A percentile compares a stretch with the other conserved stretches of the same genome.
These are phyloP conservation scores for Trametes cingulata DNA, from an alignment of 768 basidiomycete species.

Conservation along the genomic window DNA sequence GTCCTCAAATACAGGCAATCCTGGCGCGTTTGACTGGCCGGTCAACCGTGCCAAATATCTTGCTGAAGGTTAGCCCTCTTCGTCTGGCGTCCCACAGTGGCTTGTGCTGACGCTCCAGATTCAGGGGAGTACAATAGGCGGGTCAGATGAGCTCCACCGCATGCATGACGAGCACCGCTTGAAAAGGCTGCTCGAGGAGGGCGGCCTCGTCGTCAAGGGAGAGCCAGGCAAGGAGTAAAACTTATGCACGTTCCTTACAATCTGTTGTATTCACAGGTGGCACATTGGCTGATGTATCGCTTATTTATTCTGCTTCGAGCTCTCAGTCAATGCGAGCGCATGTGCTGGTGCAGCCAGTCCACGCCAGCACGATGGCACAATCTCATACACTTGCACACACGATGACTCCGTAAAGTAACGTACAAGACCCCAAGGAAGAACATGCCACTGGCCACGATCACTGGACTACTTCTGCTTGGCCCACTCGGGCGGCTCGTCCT, in stretches of 20 bases:
- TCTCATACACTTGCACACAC: too few relatives aligned
- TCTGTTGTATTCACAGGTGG: background rate
- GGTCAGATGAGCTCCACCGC: slow-evolving; percentile 57
- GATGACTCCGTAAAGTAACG: too few relatives aligned
- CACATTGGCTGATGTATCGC: too few relatives aligned
- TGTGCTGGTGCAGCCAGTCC: background rate
- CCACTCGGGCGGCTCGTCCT: slow-evolving; percentile 32
- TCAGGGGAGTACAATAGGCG: slow-evolving; percentile 38
- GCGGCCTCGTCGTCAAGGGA: slow-evolving; percentile 41
- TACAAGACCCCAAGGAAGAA: background rate
- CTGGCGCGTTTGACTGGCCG: slow-evolving; percentile 66
- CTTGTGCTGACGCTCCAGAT: background rate
- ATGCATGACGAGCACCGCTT: slow-evolving; percentile 54
- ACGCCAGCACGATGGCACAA: too few relatives aligned
- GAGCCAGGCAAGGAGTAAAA: background rate
- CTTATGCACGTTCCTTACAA: background rate
- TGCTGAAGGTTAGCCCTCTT: slow-evolving; percentile 49
- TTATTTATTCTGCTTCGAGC: too few relatives aligned
- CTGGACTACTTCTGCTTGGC: slow-evolving; percentile 18
- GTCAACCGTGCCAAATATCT: slow-evolving; percentile 74
- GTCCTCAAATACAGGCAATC: slow-evolving; percentile 60
- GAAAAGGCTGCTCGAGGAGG: slow-evolving; percentile 45
- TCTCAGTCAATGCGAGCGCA: too few relatives aligned
- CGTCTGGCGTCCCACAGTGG: background rate
- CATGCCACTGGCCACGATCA: background rate